These are phyloP conservation scores for Solanum gracilifrons DNA, from an alignment of 257 asterid species.

Conservation along the genomic window DNA sequence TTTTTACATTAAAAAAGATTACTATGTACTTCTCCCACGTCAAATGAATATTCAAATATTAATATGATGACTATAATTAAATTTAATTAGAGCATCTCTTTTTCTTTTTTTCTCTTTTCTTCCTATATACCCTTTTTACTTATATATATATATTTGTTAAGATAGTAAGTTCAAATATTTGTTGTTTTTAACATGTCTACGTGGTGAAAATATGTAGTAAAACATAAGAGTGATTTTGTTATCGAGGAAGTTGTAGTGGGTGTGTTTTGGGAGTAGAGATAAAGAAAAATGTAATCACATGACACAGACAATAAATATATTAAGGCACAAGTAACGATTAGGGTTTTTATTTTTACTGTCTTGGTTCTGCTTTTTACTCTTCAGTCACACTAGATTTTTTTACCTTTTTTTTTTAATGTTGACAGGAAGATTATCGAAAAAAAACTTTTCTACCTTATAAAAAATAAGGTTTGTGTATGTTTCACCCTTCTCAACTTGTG, in stretches of 20 bases:
- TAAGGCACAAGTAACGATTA: slow-evolving; percentile 22
- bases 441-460: too few relatives aligned
- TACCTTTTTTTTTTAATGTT: too few relatives aligned
- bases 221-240: slow-evolving; percentile 21
- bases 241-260: slow-evolving; percentile 66
- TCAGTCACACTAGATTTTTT: background rate
- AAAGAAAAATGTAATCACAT: slow-evolving; percentile 28
- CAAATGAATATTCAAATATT: background rate
- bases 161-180: background rate
- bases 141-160: background rate
- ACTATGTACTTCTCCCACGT: background rate
- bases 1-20: background rate
- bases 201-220: slow-evolving; percentile 18
- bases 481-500: background rate
- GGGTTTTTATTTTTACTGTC: slow-evolving; percentile 11
- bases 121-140: background rate
- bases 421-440: fast-evolving
- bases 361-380: background rate
- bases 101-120: background rate
- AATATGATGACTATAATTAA: slow-evolving; percentile 3
- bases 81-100: slow-evolving; percentile 14
- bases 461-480: background rate
- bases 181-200: background rate
- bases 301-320: slow-evolving; percentile 7
- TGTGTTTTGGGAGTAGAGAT: slow-evolving; percentile 62